phyloP scores from a whole-genome alignment of 83 land plant genomes.

The Diphasiastrum complanatum region DNA sequence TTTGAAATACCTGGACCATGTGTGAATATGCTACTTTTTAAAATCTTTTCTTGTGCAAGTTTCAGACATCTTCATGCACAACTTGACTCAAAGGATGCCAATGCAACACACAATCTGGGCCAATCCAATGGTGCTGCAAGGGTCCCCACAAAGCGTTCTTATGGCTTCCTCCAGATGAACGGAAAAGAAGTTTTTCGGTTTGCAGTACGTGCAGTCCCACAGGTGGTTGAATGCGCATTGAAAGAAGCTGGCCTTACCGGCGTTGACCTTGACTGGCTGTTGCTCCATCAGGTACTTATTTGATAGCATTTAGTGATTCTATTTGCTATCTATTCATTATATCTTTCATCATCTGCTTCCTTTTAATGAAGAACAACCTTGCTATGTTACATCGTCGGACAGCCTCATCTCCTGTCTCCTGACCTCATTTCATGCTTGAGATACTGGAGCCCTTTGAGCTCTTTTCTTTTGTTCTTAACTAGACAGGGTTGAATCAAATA shows the following conservation, averaged over 20 bases:
- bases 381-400: too few relatives aligned
- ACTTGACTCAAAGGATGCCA: constrained; percentile 20
- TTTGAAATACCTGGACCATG: too few relatives aligned
- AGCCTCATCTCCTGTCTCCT: too few relatives aligned
- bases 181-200: constrained; percentile 94
- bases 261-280: constrained; percentile 72
- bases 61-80: constrained; percentile 67
- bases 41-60: neutral
- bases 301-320: too few relatives aligned
- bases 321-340: too few relatives aligned
- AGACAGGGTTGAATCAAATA: too few relatives aligned
- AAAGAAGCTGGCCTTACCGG: constrained; percentile 62
- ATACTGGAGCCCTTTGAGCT: too few relatives aligned
- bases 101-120: constrained; percentile 26
- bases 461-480: too few relatives aligned
- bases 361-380: too few relatives aligned
- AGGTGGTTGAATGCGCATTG: constrained; percentile 63
- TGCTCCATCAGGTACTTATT: constrained; percentile 80
- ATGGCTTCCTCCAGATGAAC: constrained; percentile 80
- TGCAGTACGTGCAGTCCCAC: constrained; percentile 78
- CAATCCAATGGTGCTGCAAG: constrained; percentile 48
- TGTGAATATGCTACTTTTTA: neutral
- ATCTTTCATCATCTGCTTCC: too few relatives aligned
- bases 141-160: constrained; percentile 46
- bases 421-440: too few relatives aligned